Evolutionary conservation across 2,329 filamentous ascomycete genomes (phyloP).

Genomic region (Trichoderma aggressivum): DNA sequence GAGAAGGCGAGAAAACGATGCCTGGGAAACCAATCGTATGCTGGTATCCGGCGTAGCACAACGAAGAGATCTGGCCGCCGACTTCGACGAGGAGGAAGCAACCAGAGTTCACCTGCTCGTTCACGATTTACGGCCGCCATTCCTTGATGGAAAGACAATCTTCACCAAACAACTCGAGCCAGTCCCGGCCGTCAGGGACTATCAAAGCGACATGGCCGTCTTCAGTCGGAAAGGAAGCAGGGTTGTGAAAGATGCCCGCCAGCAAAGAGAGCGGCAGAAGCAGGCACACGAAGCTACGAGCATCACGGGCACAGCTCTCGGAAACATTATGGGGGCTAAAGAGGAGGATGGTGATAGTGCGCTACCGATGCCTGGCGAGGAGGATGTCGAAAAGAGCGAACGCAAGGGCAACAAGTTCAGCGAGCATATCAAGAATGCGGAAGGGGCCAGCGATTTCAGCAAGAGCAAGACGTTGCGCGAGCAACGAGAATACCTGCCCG

Average conservation of each 20-base stretch:
- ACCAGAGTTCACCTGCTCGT: conserved; percentile 87
- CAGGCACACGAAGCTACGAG: conserved; percentile 95
- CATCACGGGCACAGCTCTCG: conserved; percentile 83
- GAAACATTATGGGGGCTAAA: conserved; percentile 93
- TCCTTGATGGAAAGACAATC: conserved; percentile 88
- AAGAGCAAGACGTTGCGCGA: conserved; percentile 86
- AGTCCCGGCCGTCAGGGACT: conserved; percentile 85
- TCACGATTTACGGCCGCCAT: conserved; percentile 90
- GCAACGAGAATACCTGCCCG: conserved; percentile 88
- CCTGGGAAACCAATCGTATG: conserved; percentile 99
- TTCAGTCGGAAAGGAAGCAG: conserved; percentile 94
- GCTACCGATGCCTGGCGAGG: conserved; percentile 69
- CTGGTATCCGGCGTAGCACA: conserved; percentile 94
- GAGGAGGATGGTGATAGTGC: conserved; percentile 92
- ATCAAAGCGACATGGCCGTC: conserved; percentile 97
- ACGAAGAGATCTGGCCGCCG: conserved; percentile 72
- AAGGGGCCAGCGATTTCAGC: conserved; percentile 87
- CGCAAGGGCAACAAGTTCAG: conserved; percentile 70
- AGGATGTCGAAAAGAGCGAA: conserved; percentile 55
- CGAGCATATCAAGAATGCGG: conserved; percentile 80
- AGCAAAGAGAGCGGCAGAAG: conserved; percentile 88
- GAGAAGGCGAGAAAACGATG: conserved; percentile 91
- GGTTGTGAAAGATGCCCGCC: conserved; percentile 85
- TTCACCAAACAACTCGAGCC: conserved; percentile 98
- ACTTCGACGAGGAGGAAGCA: conserved; percentile 89